Base-by-base conservation (phyloP, 495 filamentous ascomycete species). In the Podospora pseudopauciseta region DNA sequence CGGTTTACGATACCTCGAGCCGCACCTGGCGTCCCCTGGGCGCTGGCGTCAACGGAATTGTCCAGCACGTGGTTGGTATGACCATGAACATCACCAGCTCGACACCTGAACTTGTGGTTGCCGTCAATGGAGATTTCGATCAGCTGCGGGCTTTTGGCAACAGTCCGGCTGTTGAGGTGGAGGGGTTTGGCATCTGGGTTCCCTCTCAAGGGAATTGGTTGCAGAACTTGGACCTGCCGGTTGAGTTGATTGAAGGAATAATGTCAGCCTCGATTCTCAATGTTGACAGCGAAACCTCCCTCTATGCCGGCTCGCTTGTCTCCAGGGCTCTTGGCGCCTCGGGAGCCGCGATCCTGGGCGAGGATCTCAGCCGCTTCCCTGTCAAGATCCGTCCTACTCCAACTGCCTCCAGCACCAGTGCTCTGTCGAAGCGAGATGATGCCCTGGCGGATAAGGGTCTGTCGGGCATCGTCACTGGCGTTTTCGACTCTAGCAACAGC, bases 171-270 rank as follows among this genome's bases (percentile, higher is more conserved):
- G 78, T 88, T 13, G 71, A 84, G 15, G 90, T 88, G 2, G 75
- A 85, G 61, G 92, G 93, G 0, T 94, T 98, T 74, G 95, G 91
- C 32, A 81, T 97, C 27, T 99, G 95, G 95, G 90, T 98, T n/a
- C 92, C 93, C 23, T 95, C 93, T 5, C 85, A 84, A 61, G 86
- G 87, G 55, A 92, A 96, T 74, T 99, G 95, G 95, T 80, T 98
- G 26, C 87, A 92, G 76, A 94, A 93, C 70, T 80, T 98, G 55
- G 80, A 92, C 59, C 76, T 87, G 55, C 79, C 84, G n/a, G 82
- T 87, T 60, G 86, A 90, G 67, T 79, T 85, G 18, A 86, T 95
- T 69, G 78, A 81, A 65, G 95, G 95, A 19, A 75, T 89, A 55
- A 82, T 99, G 49, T 89, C 88, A 3, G 84, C 92, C 13, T 84